These are phyloP conservation scores for Suhomyces ambrosiae DNA, from an alignment of 1,139 yeast genomes.

Conservation along the genomic window DNA sequence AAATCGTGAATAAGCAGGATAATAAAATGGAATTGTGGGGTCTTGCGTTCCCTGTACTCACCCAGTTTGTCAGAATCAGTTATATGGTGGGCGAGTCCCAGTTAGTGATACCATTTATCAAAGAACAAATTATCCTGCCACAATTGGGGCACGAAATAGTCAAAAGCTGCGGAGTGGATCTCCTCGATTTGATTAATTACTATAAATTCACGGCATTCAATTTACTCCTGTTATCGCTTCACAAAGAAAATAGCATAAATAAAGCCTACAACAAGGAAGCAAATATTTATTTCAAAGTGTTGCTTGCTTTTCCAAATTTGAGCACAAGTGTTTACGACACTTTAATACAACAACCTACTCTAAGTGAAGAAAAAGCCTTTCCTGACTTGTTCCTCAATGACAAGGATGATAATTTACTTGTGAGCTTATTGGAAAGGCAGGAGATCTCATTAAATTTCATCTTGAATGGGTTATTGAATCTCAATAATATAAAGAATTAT, in stretches of 20 bases:
- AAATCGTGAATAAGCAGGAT: conserved; percentile 7
- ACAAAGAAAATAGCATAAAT: conserved; percentile 5
- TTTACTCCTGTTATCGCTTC: conserved; percentile 25
- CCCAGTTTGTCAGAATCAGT: conserved; percentile 23
- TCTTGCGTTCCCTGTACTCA: conserved; percentile 22
- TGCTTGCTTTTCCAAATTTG: conserved; percentile 31
- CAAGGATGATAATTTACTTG: conserved; percentile 14
- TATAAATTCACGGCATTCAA: conserved; percentile 38
- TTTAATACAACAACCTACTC: conserved; percentile 5
- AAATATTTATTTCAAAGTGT: conserved; percentile 28
- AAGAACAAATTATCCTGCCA: conserved; percentile 5
- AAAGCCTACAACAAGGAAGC: conserved; percentile 28
- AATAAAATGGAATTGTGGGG: conserved; percentile 8
- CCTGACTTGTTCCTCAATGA: conserved; percentile 8
- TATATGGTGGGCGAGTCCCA: conserved; percentile 30
- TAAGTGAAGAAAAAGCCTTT: conserved; percentile 7
- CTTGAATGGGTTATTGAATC: conserved; percentile 29
- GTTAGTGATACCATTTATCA: conserved; percentile 22
- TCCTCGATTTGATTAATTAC: conserved; percentile 27
- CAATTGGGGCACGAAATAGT: conserved; percentile 16
- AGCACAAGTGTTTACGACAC: conserved; percentile 17
- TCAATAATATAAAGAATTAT: conserved; percentile 25
- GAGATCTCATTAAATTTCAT: conserved; percentile 38
- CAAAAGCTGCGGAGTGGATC: conserved; percentile 19
- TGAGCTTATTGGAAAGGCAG: conserved; percentile 28